A percentile compares a stretch with the other conserved stretches of the same genome.
phyloP scores from a whole-genome alignment of 2,329 filamentous ascomycete species.

The Hymenoscyphus occultus region DNA sequence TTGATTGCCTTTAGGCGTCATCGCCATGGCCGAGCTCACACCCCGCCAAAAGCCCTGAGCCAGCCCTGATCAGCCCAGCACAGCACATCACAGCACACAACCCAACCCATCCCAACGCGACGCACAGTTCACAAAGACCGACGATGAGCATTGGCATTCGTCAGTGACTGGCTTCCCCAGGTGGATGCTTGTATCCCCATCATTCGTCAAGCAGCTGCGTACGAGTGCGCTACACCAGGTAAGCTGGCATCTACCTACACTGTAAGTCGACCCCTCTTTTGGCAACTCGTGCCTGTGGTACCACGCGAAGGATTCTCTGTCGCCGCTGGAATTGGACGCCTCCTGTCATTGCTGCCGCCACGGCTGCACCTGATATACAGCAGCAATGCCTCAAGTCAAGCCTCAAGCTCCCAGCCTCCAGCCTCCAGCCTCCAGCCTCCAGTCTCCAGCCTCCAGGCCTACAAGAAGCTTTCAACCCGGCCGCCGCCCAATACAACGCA shows the following conservation, averaged over 20 bases:
- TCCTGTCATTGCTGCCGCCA: background rate
- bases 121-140: background rate
- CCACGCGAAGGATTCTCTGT: conserved; percentile 8
- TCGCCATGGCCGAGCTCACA: background rate
- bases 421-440: background rate
- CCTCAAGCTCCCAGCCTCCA: background rate
- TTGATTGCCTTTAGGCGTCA: conserved; percentile 2
- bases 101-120: too few species aligned
- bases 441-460: background rate
- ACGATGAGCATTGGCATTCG: background rate
- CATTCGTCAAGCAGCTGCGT: background rate
- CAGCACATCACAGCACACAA: background rate
- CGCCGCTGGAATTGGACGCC: background rate
- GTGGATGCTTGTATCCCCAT: background rate
- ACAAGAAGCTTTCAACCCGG: background rate
- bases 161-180: background rate
- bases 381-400: conserved; percentile 7
- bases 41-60: background rate
- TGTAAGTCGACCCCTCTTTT: background rate
- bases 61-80: too few species aligned
- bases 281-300: background rate
- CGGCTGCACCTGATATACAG: background rate
- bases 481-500: background rate
- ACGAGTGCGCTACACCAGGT: background rate
- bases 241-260: background rate